Percentiles rank a stretch among this genome's conserved stretches.
Evolutionary conservation across 768 basidiomycete genomes (phyloP).

Genomic region (Termitomyces sp.): DNA sequence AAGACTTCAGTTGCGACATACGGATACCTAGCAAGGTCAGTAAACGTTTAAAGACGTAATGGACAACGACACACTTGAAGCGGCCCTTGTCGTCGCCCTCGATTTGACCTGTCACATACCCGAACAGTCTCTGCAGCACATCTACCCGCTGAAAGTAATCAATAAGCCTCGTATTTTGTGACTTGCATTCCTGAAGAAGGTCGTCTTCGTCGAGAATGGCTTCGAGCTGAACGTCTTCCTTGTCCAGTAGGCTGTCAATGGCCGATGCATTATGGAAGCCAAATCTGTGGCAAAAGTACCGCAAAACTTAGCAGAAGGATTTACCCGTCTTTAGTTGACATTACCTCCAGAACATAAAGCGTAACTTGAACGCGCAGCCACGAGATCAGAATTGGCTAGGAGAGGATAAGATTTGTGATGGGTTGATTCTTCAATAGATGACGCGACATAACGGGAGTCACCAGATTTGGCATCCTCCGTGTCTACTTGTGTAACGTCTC

Average conservation of each 20-base stretch:
- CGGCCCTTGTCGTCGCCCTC: constrained; percentile 73
- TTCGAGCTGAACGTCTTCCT: constrained; percentile 86
- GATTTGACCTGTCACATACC: constrained; percentile 84
- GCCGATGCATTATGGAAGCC: constrained; percentile 85
- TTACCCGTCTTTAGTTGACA: constrained; percentile 21
- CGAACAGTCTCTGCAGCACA: constrained; percentile 73
- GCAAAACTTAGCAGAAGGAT: constrained; percentile 24
- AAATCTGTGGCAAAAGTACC: constrained; percentile 56
- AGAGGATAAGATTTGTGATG: constrained; percentile 10
- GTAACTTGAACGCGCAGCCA: constrained; percentile 8
- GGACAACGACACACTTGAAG: constrained; percentile 66
- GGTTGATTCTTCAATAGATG: not conserved
- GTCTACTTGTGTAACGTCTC: not conserved
- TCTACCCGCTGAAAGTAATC: constrained; percentile 83
- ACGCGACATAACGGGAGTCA: constrained; percentile 12
- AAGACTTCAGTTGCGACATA: constrained; percentile 92
- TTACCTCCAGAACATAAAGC: constrained; percentile 52
- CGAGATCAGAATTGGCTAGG: constrained; percentile 10
- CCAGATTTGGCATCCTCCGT: constrained; percentile 7
- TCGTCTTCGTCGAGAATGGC: constrained; percentile 93
- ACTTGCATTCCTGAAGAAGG: constrained; percentile 91
- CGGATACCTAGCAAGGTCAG: constrained; percentile 60
- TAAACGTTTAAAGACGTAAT: not conserved
- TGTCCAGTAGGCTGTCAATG: constrained; percentile 87
- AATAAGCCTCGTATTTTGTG: constrained; percentile 84